Evolutionary conservation across 2,329 filamentous ascomycete genomes (phyloP).

Genomic region (Arthrobotrys sinensis): DNA sequence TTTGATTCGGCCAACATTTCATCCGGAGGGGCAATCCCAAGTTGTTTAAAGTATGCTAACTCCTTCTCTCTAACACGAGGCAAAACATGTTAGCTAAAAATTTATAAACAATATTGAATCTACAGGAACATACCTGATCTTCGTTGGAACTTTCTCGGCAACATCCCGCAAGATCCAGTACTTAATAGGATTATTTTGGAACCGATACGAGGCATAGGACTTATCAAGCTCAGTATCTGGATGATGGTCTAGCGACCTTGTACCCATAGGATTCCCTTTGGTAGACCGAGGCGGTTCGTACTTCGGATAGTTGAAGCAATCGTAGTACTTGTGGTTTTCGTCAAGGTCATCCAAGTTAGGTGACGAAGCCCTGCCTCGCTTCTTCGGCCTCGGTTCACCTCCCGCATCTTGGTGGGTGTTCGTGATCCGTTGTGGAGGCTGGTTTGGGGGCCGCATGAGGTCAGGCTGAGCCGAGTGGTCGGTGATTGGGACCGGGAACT

Average conservation of each 20-base stretch:
- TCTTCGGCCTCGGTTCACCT: background rate
- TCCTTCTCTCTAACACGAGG: slow-evolving; percentile 10
- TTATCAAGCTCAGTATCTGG: slow-evolving; percentile 6
- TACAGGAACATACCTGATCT: slow-evolving; percentile 32
- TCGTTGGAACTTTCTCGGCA: slow-evolving; percentile 50
- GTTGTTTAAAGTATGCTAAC: slow-evolving; percentile 8
- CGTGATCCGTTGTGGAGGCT: too few species aligned
- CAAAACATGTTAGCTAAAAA: background rate
- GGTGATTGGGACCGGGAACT: background rate
- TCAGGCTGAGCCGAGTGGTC: background rate
- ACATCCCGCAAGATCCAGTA: slow-evolving; percentile 47
- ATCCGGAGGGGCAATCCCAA: background rate
- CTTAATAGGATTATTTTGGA: slow-evolving; percentile 39
- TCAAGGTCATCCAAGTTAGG: background rate
- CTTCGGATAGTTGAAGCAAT: slow-evolving; percentile 11
- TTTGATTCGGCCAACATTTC: background rate
- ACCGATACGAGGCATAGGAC: slow-evolving; percentile 25
- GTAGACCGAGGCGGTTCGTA: slow-evolving; percentile 28
- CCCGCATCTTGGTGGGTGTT: background rate
- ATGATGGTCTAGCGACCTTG: slow-evolving; percentile 45
- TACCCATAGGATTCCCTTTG: slow-evolving; percentile 12
- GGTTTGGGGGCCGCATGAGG: background rate
- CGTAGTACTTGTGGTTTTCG: background rate
- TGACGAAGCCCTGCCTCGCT: background rate
- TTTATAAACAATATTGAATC: background rate